A percentile compares a stretch with the other conserved stretches of the same genome.
Evolutionary conservation across 306 rosid genomes (phyloP).

Genomic region (Canavalia ensiformis): DNA sequence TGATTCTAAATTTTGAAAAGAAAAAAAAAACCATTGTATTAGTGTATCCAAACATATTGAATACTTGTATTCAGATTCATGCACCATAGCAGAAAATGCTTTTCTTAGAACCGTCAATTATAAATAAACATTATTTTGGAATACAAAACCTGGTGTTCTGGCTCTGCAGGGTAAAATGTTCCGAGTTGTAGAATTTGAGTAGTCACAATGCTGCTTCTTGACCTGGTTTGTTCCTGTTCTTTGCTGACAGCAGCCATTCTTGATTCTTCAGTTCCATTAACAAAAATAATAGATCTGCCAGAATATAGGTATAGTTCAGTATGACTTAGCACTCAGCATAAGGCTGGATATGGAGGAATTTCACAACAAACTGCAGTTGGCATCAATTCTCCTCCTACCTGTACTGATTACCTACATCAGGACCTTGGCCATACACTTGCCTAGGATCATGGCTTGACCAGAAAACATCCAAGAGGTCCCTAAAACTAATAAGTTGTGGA

Average conservation of each 20-base stretch:
- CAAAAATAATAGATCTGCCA: constrained; percentile 84
- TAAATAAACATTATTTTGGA: constrained; percentile 32
- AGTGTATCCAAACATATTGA: neutral
- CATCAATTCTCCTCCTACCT: constrained; percentile 61
- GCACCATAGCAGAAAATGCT: constrained; percentile 16
- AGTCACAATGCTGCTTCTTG: constrained; percentile 78
- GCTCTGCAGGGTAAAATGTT: constrained; percentile 80
- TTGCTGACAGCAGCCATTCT: constrained; percentile 81
- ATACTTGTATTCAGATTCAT: constrained; percentile 14
- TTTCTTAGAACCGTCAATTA: constrained; percentile 27
- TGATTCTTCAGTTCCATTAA: constrained; percentile 83
- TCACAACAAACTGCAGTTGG: constrained; percentile 12
- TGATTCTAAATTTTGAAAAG: neutral
- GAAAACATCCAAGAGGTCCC: constrained; percentile 80
- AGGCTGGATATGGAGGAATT: constrained; percentile 35
- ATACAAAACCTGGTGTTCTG: constrained; percentile 87
- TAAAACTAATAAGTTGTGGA: constrained; percentile 67
- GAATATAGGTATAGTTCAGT: constrained; percentile 36
- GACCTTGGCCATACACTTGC: constrained; percentile 98
- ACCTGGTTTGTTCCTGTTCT: constrained; percentile 86
- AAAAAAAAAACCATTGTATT: neutral
- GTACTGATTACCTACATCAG: constrained; percentile 95
- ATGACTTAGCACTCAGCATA: neutral
- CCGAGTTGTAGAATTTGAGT: constrained; percentile 83
- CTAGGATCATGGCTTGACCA: constrained; percentile 95